Evolutionary conservation across 768 basidiomycete species (phyloP).

Genomic region (Cubamyces lactineus): DNA sequence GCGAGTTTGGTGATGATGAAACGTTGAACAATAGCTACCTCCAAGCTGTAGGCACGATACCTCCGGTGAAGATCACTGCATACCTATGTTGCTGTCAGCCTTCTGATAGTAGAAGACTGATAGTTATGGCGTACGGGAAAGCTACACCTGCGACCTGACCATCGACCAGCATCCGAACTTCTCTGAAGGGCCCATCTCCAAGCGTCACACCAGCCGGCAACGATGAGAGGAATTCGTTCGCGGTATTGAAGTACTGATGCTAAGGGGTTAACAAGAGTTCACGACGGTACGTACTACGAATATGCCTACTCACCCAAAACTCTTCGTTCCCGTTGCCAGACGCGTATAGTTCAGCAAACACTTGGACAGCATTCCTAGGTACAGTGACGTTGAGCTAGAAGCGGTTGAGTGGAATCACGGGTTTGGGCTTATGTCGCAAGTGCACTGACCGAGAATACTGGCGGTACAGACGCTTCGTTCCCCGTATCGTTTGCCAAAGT

Average conservation of each 20-base stretch:
- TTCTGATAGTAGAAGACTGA: constrained; percentile 18
- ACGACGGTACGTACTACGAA: not conserved
- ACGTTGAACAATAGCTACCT: constrained; percentile 43
- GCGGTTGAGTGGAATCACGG: not conserved
- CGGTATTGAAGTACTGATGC: constrained; percentile 65
- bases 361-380: constrained; percentile 66
- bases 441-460: constrained; percentile 63
- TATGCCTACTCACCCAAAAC: constrained; percentile 63
- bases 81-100: constrained; percentile 29
- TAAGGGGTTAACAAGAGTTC: not conserved
- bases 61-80: constrained; percentile 68
- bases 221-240: constrained; percentile 58
- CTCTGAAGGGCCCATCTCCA: constrained; percentile 60
- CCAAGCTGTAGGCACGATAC: constrained; percentile 72
- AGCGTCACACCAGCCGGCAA: constrained; percentile 56
- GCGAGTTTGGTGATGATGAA: not conserved
- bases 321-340: constrained; percentile 69
- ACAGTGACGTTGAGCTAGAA: constrained; percentile 66
- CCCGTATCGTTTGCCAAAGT: constrained; percentile 64
- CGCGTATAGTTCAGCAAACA: constrained; percentile 73
- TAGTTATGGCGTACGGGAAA: constrained; percentile 50
- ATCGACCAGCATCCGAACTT: constrained; percentile 63
- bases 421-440: too few species aligned
- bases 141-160: constrained; percentile 56
- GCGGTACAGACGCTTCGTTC: constrained; percentile 77